A percentile compares a stretch with the other conserved stretches of the same genome.
Conservation (phyloP, 1,139 yeast genomes). For the Yamadazyma triangularis region DNA sequence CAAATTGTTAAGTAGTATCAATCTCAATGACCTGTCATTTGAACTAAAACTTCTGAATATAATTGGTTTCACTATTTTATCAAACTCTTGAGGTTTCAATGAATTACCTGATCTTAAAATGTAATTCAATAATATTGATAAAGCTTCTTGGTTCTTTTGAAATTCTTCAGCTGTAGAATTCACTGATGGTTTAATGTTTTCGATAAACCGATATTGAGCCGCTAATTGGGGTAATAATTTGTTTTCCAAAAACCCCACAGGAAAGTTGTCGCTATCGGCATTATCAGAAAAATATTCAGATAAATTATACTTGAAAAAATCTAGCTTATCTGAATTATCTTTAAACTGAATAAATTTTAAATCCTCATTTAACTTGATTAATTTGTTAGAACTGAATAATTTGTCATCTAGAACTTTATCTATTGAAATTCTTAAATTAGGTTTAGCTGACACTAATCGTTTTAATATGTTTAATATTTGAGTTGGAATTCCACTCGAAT, state of each 20-base stretch:
- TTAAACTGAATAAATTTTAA: conserved; percentile 52
- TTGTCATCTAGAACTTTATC: conserved; percentile 44
- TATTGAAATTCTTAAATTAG: conserved; percentile 42
- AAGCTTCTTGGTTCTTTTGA: conserved; percentile 34
- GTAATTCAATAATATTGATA: conserved; percentile 41
- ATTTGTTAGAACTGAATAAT: conserved; percentile 35
- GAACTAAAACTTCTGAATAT: conserved; percentile 59
- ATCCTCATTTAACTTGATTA: conserved; percentile 46
- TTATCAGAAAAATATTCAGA: conserved; percentile 22
- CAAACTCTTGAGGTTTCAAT: conserved; percentile 36
- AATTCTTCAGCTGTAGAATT: conserved; percentile 25
- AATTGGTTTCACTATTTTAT: conserved; percentile 53
- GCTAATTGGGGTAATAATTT: conserved; percentile 67
- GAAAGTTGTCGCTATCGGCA: conserved; percentile 23
- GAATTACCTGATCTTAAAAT: conserved; percentile 43
- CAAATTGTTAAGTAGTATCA: conserved; percentile 61
- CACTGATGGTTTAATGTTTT: conserved; percentile 16
- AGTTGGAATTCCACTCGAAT: background rate
- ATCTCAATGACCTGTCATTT: conserved; percentile 73
- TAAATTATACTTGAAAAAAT: conserved; percentile 46
- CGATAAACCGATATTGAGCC: conserved; percentile 25
- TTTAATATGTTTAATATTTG: conserved; percentile 5
- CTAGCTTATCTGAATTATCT: conserved; percentile 46
- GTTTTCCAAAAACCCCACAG: conserved; percentile 59
- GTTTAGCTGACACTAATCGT: conserved; percentile 19